Percentiles rank a stretch among this genome's conserved stretches.
phyloP scores from a whole-genome alignment of 73 alveolate genomes.

The Stentor roeselii region DNA sequence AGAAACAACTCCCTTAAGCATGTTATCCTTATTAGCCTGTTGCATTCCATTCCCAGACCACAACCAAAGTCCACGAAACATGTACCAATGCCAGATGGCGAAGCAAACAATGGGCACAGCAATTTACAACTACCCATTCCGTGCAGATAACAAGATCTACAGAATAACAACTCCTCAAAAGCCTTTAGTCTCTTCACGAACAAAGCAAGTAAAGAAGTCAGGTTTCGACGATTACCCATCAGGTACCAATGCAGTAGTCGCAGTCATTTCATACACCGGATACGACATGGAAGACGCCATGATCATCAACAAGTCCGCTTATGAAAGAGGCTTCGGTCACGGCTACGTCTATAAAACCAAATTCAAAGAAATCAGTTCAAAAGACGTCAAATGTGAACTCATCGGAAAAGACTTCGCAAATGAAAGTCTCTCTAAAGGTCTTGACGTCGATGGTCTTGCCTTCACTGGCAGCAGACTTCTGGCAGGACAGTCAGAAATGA shows the following conservation, averaged over 20 bases:
- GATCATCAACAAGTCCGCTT: constrained; percentile 95
- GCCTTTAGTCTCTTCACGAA: constrained; percentile 81
- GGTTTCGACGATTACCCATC: constrained; percentile 95
- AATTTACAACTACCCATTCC: constrained; percentile 90
- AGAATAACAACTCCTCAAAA: constrained; percentile 74
- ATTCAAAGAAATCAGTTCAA: constrained; percentile 20
- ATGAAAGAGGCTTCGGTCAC: constrained; percentile 99
- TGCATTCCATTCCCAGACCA: constrained; percentile 97
- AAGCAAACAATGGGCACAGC: constrained; percentile 99
- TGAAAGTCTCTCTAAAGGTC: constrained; percentile 54
- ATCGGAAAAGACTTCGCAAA: constrained; percentile 47
- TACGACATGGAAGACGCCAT: constrained; percentile 99
- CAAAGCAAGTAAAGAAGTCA: constrained; percentile 72
- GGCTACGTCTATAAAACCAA: constrained; percentile 90
- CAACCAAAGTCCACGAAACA: constrained; percentile 98
- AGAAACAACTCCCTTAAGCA: constrained; percentile 90
- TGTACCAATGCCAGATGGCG: constrained; percentile 99
- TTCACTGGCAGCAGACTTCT: constrained; percentile 68
- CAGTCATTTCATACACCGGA: constrained; percentile 99
- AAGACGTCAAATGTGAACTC: constrained; percentile 54
- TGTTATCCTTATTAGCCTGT: constrained; percentile 95
- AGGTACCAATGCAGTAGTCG: constrained; percentile 99
- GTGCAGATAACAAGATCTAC: constrained; percentile 87
- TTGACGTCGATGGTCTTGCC: constrained; percentile 97
- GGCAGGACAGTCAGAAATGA: constrained; percentile 53